These are phyloP conservation scores for Delonix regia DNA, from an alignment of 306 rosid species.

Conservation along the genomic window DNA sequence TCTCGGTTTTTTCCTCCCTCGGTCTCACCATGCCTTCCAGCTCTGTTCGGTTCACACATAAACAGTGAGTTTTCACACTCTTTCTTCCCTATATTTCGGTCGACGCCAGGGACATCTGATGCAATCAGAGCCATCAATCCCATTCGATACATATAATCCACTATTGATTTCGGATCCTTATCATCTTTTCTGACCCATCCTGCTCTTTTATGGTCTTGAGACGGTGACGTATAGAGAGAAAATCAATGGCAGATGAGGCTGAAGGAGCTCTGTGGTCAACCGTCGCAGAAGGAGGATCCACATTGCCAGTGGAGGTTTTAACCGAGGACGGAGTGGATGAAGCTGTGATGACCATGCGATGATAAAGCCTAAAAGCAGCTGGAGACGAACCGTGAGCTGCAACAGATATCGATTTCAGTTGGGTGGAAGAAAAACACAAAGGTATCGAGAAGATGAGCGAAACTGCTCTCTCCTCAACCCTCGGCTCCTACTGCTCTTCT, in stretches of 20 bases:
- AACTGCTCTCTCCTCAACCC: slow-evolving; percentile 31
- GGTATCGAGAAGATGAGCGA: slow-evolving; percentile 19
- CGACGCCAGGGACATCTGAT: slow-evolving; percentile 76
- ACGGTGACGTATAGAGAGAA: slow-evolving; percentile 79
- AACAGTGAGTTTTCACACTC: too few species aligned
- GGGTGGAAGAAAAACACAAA: slow-evolving; percentile 18
- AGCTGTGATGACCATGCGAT: slow-evolving; percentile 50
- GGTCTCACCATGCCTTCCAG: too few species aligned
- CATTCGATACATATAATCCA: slow-evolving; percentile 97
- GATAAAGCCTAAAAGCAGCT: slow-evolving; percentile 22
- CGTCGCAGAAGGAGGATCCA: slow-evolving; percentile 36
- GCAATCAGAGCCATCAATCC: slow-evolving; percentile 86
- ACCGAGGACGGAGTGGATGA: slow-evolving; percentile 40
- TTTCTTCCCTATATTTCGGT: too few species aligned
- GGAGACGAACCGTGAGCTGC: not conserved
- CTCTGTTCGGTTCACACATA: too few species aligned
- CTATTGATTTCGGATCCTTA: slow-evolving; percentile 76
- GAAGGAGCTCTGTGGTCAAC: slow-evolving; percentile 44
- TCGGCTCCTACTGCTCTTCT: slow-evolving; percentile 30
- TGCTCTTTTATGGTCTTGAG: slow-evolving; percentile 86
- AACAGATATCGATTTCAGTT: slow-evolving; percentile 29
- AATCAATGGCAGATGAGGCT: slow-evolving; percentile 72
- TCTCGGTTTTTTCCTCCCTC: too few species aligned
- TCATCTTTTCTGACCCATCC: slow-evolving; percentile 75
- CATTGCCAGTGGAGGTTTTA: slow-evolving; percentile 35